Percentiles rank a stretch among this genome's conserved stretches.
These are phyloP conservation scores for Fonsecaea monophora DNA, from an alignment of 2,329 filamentous ascomycete species.

Conservation along the genomic window DNA sequence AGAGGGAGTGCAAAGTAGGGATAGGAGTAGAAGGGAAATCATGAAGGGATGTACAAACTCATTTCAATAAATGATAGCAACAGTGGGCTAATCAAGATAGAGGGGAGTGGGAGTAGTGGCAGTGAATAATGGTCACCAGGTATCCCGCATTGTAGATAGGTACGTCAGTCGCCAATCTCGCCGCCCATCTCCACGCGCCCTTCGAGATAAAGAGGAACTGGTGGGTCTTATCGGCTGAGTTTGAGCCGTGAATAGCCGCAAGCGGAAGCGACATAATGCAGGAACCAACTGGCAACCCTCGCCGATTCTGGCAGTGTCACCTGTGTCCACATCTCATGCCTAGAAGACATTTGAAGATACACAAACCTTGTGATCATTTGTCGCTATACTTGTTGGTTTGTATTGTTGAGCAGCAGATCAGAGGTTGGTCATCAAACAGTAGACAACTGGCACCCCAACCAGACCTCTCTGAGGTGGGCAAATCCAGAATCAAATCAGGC, in stretches of 20 bases:
- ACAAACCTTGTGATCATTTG: not conserved
- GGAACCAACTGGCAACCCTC: not conserved
- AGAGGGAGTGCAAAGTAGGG: not conserved
- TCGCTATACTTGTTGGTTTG: not conserved
- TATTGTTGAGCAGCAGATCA: not conserved
- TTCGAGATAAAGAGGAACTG: conserved; percentile 17
- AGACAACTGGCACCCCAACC: not conserved
- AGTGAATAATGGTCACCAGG: not conserved
- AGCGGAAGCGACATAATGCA: not conserved
- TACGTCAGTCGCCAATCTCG: conserved; percentile 12
- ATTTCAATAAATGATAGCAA: not conserved
- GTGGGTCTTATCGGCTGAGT: not conserved
- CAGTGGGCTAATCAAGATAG: conserved; percentile 7
- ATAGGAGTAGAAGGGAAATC: not conserved
- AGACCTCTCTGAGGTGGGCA: not conserved
- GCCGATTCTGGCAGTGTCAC: not conserved
- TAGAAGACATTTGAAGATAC: not conserved
- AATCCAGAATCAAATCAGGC: not conserved
- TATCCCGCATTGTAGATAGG: not conserved
- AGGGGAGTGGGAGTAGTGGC: not conserved
- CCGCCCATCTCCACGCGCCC: conserved; percentile 15
- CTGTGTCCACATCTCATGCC: conserved; percentile 4
- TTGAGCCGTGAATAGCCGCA: conserved; percentile 16
- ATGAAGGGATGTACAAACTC: conserved; percentile 12
- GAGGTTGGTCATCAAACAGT: not conserved